These are phyloP conservation scores for Hyphopichia wangnamkhiaoensis DNA, from an alignment of 1,139 yeast species.

Conservation along the genomic window DNA sequence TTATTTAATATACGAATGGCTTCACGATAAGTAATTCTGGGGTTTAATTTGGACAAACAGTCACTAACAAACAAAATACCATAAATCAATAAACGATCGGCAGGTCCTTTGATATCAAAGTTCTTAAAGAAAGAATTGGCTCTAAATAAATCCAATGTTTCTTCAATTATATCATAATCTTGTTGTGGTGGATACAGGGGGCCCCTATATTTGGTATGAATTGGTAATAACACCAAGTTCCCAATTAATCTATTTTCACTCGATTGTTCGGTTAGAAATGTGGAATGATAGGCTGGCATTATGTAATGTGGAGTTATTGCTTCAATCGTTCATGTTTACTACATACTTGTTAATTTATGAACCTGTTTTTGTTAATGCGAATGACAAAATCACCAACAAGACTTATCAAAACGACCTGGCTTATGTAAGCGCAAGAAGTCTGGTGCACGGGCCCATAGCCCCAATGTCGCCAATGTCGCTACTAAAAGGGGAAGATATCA, in stretches of 20 bases:
- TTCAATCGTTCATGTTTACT: not conserved
- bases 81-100: slow-evolving; percentile 91
- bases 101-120: slow-evolving; percentile 94
- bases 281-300: slow-evolving; percentile 87
- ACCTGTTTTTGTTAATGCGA: too few relatives aligned
- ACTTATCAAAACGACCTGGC: too few relatives aligned
- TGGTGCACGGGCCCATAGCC: too few relatives aligned
- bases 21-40: slow-evolving; percentile 51
- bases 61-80: slow-evolving; percentile 92
- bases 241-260: slow-evolving; percentile 46
- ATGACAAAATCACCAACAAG: too few relatives aligned
- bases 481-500: too few relatives aligned
- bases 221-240: slow-evolving; percentile 78
- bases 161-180: slow-evolving; percentile 92
- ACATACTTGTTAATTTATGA: too few relatives aligned
- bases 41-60: slow-evolving; percentile 66
- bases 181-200: slow-evolving; percentile 83
- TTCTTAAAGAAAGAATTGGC: slow-evolving; percentile 96
- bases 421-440: too few relatives aligned
- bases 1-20: slow-evolving; percentile 78
- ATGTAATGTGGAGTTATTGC: slow-evolving; percentile 2
- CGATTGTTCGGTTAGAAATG: slow-evolving; percentile 69
- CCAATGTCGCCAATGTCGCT: too few relatives aligned
- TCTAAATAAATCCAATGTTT: slow-evolving; percentile 83
- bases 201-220: slow-evolving; percentile 82